Evolutionary conservation across 1,139 yeast species (phyloP).

Genomic region (Tardiomyces digboiensis): DNA sequence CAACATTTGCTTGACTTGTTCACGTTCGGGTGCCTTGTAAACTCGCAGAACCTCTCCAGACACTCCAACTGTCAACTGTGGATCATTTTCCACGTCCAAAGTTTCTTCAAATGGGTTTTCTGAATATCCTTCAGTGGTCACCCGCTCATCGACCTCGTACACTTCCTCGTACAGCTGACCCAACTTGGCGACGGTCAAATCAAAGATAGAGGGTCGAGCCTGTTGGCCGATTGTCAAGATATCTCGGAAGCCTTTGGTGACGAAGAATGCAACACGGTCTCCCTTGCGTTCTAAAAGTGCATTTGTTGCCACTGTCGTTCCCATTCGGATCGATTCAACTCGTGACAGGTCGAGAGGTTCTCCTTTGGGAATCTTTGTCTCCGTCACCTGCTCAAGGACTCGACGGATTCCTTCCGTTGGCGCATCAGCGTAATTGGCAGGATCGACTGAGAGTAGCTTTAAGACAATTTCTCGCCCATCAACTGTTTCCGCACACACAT

Average conservation of each 20-base stretch:
- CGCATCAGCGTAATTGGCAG: slow-evolving; percentile 77
- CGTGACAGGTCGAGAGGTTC: slow-evolving; percentile 35
- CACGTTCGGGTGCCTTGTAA: slow-evolving; percentile 37
- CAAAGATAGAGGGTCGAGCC: slow-evolving; percentile 62
- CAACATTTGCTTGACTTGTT: slow-evolving; percentile 33
- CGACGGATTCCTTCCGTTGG: slow-evolving; percentile 87
- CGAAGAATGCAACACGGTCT: slow-evolving; percentile 50
- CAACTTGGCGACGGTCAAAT: slow-evolving; percentile 48
- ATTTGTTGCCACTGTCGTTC: slow-evolving; percentile 76
- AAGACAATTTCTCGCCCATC: slow-evolving; percentile 41
- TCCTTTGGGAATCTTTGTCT: slow-evolving; percentile 35
- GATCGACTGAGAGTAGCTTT: slow-evolving; percentile 80
- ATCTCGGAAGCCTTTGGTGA: slow-evolving; percentile 61
- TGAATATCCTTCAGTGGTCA: slow-evolving; percentile 55
- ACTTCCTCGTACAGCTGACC: slow-evolving; percentile 53
- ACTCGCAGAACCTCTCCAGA: slow-evolving; percentile 59
- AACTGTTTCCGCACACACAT: slow-evolving; percentile 42
- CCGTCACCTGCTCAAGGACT: slow-evolving; percentile 51
- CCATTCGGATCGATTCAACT: slow-evolving; percentile 58
- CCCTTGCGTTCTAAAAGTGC: slow-evolving; percentile 66
- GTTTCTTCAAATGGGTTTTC: slow-evolving; percentile 42
- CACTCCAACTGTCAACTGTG: slow-evolving; percentile 32
- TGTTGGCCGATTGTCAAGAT: slow-evolving; percentile 62
- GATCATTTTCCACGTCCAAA: slow-evolving; percentile 13
- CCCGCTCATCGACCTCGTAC: slow-evolving; percentile 62